These are phyloP conservation scores for Penicillium fimorum DNA, from an alignment of 495 filamentous ascomycete species.

Conservation along the genomic window DNA sequence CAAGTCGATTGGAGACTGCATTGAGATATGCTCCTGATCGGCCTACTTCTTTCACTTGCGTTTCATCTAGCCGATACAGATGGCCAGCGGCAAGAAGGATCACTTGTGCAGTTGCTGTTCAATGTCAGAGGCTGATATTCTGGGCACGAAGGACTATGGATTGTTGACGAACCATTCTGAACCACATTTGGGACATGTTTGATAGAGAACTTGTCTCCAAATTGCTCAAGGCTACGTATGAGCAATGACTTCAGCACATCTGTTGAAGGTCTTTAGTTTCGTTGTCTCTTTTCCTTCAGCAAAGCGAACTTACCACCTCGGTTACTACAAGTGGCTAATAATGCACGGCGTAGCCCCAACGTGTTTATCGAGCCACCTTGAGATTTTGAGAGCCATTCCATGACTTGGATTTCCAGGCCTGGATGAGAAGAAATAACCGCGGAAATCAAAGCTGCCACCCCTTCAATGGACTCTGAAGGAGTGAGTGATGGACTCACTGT, in stretches of 20 bases:
- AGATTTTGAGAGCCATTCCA: slow-evolving; percentile 63
- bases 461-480: slow-evolving; percentile 25
- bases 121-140: not conserved
- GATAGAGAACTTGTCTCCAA: slow-evolving; percentile 84
- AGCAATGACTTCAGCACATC: slow-evolving; percentile 57
- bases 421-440: slow-evolving; percentile 33
- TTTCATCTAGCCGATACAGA: slow-evolving; percentile 58
- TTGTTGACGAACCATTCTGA: slow-evolving; percentile 69
- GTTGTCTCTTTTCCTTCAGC: not conserved
- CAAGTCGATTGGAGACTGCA: slow-evolving; percentile 83
- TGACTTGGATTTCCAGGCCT: slow-evolving; percentile 49
- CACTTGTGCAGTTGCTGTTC: slow-evolving; percentile 69
- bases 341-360: slow-evolving; percentile 61
- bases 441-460: slow-evolving; percentile 44
- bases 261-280: slow-evolving; percentile 28
- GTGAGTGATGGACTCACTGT: slow-evolving; percentile 1
- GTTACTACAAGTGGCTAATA: slow-evolving; percentile 59
- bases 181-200: slow-evolving; percentile 75
- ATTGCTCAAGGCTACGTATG: slow-evolving; percentile 65
- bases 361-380: slow-evolving; percentile 61
- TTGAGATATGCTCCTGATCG: slow-evolving; percentile 71
- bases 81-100: slow-evolving; percentile 78
- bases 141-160: not conserved
- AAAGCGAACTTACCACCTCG: slow-evolving; percentile 43
- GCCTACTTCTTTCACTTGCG: slow-evolving; percentile 60